Conservation (phyloP, 306 rosid genomes). For the Trifolium dubium region DNA sequence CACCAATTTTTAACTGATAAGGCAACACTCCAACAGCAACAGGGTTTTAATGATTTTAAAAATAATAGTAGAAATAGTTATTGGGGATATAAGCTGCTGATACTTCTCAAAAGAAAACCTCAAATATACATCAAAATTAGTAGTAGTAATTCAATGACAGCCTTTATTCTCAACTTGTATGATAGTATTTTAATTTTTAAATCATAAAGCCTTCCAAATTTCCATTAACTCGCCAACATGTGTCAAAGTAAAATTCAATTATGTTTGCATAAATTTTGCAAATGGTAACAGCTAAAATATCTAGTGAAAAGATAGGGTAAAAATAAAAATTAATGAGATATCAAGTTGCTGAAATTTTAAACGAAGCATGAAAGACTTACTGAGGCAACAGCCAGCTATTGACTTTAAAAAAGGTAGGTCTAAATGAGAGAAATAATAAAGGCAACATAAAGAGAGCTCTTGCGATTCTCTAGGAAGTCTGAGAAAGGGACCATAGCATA, state of each 20-base stretch:
- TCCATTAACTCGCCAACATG: neutral
- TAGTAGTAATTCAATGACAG: neutral
- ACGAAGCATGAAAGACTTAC: slow-evolving; percentile 57
- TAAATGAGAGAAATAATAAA: slow-evolving; percentile 71
- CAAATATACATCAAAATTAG: neutral
- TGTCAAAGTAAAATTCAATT: neutral
- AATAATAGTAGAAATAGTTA: no score
- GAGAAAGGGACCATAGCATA: slow-evolving; percentile 71
- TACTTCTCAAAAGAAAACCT: neutral
- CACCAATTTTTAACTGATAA: no score
- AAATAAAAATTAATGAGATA: neutral
- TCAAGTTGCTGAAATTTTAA: slow-evolving; percentile 24
- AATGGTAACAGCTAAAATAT: slow-evolving; percentile 21
- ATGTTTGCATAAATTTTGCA: slow-evolving; percentile 20
- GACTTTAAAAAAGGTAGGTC: slow-evolving; percentile 64
- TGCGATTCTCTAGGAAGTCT: slow-evolving; percentile 77
- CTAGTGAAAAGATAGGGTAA: neutral
- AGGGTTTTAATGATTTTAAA: no score
- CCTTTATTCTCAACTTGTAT: neutral
- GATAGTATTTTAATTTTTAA: slow-evolving; percentile 4
- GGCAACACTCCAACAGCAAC: no score
- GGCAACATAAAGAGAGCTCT: slow-evolving; percentile 75
- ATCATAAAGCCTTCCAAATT: slow-evolving; percentile 13
- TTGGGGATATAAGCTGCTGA: neutral
- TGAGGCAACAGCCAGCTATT: slow-evolving; percentile 72